phyloP scores from a whole-genome alignment of 371 early-diverging fungal species.

The Mortierella sp. region DNA sequence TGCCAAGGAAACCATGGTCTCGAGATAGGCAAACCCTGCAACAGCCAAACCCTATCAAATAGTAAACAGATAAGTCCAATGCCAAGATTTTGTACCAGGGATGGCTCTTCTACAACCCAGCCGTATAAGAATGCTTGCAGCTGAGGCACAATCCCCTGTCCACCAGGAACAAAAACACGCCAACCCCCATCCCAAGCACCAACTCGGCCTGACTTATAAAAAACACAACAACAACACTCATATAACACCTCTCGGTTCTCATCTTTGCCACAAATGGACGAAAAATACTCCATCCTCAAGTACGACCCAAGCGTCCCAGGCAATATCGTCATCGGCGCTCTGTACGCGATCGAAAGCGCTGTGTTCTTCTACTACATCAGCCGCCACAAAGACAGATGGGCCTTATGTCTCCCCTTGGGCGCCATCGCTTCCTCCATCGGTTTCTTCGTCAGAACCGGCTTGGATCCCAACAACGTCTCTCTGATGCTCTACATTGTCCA shows the following conservation, averaged over 20 bases:
- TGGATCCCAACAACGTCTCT: constrained; percentile 22
- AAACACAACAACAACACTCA: background rate
- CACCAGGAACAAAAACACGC: background rate
- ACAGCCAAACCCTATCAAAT: background rate
- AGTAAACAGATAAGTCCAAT: background rate
- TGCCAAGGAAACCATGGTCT: background rate
- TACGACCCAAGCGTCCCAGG: constrained; percentile 24
- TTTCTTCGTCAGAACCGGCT: constrained; percentile 18
- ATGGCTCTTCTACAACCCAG: background rate
- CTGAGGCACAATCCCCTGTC: background rate
- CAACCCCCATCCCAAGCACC: background rate
- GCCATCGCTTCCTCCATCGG: constrained; percentile 33
- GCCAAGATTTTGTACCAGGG: background rate
- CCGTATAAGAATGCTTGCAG: background rate
- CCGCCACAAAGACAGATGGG: constrained; percentile 29
- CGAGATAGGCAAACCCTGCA: background rate
- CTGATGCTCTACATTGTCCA: constrained; percentile 16
- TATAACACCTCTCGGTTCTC: constrained; percentile 24
- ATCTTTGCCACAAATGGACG: background rate
- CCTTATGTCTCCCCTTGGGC: constrained; percentile 39
- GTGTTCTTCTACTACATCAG: constrained; percentile 10
- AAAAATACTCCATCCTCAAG: background rate
- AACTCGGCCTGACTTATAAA: too few relatives aligned
- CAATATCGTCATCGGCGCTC: constrained; percentile 15
- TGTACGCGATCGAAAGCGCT: constrained; percentile 22